These are phyloP conservation scores for Podosphaera xanthii DNA, from an alignment of 2,329 filamentous ascomycete species.

Conservation along the genomic window DNA sequence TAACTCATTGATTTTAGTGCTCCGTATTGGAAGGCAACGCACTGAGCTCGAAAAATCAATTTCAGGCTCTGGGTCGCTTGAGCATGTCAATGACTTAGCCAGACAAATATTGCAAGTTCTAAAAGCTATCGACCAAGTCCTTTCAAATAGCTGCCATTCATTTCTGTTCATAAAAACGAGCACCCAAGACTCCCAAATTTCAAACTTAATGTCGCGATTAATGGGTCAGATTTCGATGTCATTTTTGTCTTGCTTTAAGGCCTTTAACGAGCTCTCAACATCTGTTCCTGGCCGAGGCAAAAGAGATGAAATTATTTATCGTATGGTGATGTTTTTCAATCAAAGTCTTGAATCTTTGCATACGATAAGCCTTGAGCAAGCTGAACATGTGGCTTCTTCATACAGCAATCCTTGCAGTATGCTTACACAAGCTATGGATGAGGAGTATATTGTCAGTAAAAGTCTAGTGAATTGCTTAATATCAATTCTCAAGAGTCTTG, in stretches of 20 bases:
- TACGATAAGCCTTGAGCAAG: conserved; percentile 5
- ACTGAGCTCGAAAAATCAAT: conserved; percentile 1
- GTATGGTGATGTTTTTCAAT: conserved; percentile 9
- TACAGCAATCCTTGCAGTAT: conserved; percentile 1
- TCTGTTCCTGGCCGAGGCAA: conserved; percentile 9
- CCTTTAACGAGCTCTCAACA: conserved; percentile 8
- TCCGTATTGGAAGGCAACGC: conserved; percentile 5
- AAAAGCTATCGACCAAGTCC: conserved; percentile 4
- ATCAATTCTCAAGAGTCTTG: conserved; percentile 6
- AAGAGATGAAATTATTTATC: conserved; percentile 5
- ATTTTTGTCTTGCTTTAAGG: conserved; percentile 8
- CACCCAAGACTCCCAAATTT: conserved; percentile 2
- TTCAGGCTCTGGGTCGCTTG: conserved; percentile 4
- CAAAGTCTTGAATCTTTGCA: conserved; percentile 5
- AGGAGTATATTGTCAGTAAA: conserved; percentile 10
- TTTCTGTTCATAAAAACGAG: conserved; percentile 4
- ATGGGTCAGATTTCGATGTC: conserved; percentile 7
- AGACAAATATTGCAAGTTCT: conserved; percentile 4
- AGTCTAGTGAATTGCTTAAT: conserved; percentile 5
- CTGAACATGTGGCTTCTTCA: conserved; percentile 2
- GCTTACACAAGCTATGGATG: conserved; percentile 2
- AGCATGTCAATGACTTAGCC: conserved; percentile 6
- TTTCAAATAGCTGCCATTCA: conserved; percentile 7
- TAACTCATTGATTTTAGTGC: conserved; percentile 4
- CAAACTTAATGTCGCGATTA: conserved; percentile 6